Evolutionary conservation across 805 yeast genomes (phyloP).

Genomic region (Metschnikowia arizonensis): DNA sequence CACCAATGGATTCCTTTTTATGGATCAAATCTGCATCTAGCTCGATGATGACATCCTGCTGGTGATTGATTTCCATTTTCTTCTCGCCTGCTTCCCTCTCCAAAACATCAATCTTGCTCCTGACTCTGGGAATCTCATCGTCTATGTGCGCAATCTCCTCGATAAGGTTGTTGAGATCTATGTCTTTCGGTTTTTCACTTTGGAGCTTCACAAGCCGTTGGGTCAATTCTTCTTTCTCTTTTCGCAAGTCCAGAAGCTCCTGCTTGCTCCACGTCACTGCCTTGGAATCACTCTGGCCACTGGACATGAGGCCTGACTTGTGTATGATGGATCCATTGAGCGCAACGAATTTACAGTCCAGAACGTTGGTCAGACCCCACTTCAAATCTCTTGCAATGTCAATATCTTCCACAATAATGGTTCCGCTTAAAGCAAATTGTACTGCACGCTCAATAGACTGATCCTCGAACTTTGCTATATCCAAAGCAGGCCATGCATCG

Average conservation of each 20-base stretch:
- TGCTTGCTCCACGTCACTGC: constrained; percentile 71
- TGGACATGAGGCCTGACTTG: constrained; percentile 87
- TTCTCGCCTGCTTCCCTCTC: constrained; percentile 45
- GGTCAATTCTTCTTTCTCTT: constrained; percentile 46
- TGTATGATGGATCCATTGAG: constrained; percentile 82
- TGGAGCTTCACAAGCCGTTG: constrained; percentile 48
- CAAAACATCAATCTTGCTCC: constrained; percentile 42
- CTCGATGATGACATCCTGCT: constrained; percentile 19
- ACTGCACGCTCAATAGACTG: constrained; percentile 68
- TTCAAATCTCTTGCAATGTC: constrained; percentile 65
- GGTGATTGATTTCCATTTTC: constrained; percentile 40
- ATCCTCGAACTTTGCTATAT: constrained; percentile 66
- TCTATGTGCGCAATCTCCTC: constrained; percentile 48
- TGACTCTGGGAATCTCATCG: constrained; percentile 40
- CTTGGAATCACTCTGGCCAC: constrained; percentile 55
- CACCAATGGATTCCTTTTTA: constrained; percentile 12
- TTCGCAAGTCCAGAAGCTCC: constrained; percentile 52
- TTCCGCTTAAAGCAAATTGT: constrained; percentile 71
- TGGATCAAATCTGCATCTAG: constrained; percentile 10
- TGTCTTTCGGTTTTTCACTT: constrained; percentile 49
- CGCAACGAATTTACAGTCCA: constrained; percentile 66
- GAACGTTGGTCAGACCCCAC: constrained; percentile 44
- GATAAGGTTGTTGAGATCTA: constrained; percentile 52
- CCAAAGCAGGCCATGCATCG: constrained; percentile 64
- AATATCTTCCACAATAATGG: constrained; percentile 72